A percentile compares a stretch with the other conserved stretches of the same genome.
These are phyloP conservation scores for Blastocystis sp. DNA, from an alignment of 352 stramenopile species.

Conservation along the genomic window DNA sequence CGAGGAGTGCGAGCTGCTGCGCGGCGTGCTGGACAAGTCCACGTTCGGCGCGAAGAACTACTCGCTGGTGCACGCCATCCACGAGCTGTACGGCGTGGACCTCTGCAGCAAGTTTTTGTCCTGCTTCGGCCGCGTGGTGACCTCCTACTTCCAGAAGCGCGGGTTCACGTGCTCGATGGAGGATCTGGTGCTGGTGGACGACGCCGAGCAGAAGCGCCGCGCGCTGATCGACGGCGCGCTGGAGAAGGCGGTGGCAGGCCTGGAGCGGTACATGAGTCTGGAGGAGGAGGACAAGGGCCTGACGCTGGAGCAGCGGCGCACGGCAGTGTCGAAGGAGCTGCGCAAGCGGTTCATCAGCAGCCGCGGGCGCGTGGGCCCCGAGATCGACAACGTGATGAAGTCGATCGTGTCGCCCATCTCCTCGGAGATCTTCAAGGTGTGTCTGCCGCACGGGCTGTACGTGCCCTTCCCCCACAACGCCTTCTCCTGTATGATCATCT, in stretches of 20 bases:
- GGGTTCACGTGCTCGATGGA: slow-evolving; percentile 97
- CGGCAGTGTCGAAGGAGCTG: slow-evolving; percentile 33
- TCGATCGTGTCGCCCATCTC: slow-evolving; percentile 65
- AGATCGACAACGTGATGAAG: slow-evolving; percentile 70
- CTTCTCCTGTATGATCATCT: slow-evolving; percentile 98
- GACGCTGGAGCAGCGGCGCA: slow-evolving; percentile 22
- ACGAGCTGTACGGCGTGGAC: slow-evolving; percentile 84
- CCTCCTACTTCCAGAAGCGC: slow-evolving; percentile 92
- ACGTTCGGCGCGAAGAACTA: slow-evolving; percentile 95
- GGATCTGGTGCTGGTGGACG: slow-evolving; percentile 90
- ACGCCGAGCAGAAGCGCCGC: slow-evolving; percentile 85
- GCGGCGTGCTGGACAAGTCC: slow-evolving; percentile 96
- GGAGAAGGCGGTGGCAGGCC: slow-evolving; percentile 62
- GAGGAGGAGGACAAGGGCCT: slow-evolving; percentile 64
- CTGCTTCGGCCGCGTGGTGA: slow-evolving; percentile 87
- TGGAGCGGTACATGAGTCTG: slow-evolving; percentile 70
- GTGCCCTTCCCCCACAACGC: slow-evolving; percentile 97
- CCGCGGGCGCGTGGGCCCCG: slow-evolving; percentile 21
- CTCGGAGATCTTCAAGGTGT: slow-evolving; percentile 95
- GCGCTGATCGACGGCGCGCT: slow-evolving; percentile 79
- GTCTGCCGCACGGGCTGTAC: slow-evolving; percentile 90
- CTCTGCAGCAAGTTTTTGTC: slow-evolving; percentile 81
- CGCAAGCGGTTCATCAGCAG: slow-evolving; percentile 35
- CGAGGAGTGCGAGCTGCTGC: slow-evolving; percentile 88
- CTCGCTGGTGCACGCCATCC: slow-evolving; percentile 93